phyloP scores from a whole-genome alignment of 2,329 filamentous ascomycete genomes.

The Trichocomaceae sp. region DNA sequence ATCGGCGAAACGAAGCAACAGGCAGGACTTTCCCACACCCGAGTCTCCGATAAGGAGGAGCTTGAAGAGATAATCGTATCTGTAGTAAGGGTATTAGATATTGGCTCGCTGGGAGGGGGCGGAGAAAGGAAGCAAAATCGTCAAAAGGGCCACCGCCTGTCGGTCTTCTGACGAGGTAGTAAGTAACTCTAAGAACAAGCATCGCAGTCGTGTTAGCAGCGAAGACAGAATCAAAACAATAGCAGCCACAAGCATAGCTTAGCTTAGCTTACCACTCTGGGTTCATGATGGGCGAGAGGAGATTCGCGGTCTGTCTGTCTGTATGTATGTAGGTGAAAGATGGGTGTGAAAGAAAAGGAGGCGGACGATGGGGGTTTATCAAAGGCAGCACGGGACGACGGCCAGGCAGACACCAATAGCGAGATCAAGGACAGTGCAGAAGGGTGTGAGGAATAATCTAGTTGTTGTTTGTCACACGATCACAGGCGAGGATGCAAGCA shows the following conservation, averaged over 20 bases:
- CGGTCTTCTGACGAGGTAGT: neutral
- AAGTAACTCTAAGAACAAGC: conserved; percentile 20
- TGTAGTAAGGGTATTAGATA: conserved; percentile 35
- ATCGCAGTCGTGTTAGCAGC: conserved; percentile 6
- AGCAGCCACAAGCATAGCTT: conserved; percentile 16
- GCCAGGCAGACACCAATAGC: neutral
- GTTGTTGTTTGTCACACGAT: conserved; percentile 4
- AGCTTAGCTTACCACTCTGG: conserved; percentile 47
- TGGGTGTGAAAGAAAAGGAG: conserved; percentile 10
- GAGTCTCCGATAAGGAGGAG: conserved; percentile 99
- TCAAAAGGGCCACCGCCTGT: neutral
- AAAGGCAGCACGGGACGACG: neutral
- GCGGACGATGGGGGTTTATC: neutral
- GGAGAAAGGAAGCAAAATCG: neutral
- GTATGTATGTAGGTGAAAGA: neutral
- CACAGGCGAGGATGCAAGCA: conserved; percentile 4
- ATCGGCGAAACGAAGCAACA: conserved; percentile 95
- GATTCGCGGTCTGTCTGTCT: no score
- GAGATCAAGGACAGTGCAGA: neutral
- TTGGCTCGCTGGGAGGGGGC: neutral
- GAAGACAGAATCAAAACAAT: neutral
- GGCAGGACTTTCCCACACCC: conserved; percentile 98
- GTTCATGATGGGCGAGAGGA: conserved; percentile 39
- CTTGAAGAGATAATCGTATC: conserved; percentile 99
- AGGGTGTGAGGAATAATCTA: neutral